phyloP scores from a whole-genome alignment of 1,139 yeast species.

The Saccharomyces hybrid region DNA sequence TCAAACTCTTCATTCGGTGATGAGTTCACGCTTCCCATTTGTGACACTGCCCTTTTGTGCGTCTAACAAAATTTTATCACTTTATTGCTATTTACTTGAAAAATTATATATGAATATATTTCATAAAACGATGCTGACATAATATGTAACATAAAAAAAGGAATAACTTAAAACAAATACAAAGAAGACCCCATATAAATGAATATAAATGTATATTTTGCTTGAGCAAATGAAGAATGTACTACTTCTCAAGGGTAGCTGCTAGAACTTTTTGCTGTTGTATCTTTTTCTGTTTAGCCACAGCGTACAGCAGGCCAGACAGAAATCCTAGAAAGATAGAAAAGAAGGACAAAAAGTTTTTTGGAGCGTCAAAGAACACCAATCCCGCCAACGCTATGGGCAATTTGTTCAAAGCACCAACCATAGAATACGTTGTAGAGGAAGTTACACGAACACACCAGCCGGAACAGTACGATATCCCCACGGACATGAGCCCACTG shows the following conservation, averaged over 20 bases:
- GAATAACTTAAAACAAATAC: neutral
- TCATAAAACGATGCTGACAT: neutral
- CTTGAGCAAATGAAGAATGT: neutral
- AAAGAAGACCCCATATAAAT: neutral
- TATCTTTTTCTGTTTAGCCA: conserved; percentile 68
- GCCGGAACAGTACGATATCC: no score
- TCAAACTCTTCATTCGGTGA: neutral
- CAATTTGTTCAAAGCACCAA: no score
- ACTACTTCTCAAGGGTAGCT: neutral
- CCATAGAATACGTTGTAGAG: no score
- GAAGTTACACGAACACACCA: no score
- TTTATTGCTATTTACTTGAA: neutral
- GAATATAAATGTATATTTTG: neutral
- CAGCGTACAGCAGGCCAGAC: conserved; percentile 71
- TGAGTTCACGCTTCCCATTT: conserved; percentile 12
- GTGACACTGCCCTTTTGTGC: conserved; percentile 16
- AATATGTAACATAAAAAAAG: neutral
- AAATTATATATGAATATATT: neutral
- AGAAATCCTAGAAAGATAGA: conserved; percentile 34
- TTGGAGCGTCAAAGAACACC: conserved; percentile 40
- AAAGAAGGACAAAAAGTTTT: conserved; percentile 37
- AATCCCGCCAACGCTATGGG: no score
- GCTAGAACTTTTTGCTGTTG: conserved; percentile 27
- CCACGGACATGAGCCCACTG: conserved; percentile 38
- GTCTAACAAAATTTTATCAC: neutral